Conservation (phyloP, 2,329 filamentous ascomycete species). For the Colletotrichum sp. region DNA sequence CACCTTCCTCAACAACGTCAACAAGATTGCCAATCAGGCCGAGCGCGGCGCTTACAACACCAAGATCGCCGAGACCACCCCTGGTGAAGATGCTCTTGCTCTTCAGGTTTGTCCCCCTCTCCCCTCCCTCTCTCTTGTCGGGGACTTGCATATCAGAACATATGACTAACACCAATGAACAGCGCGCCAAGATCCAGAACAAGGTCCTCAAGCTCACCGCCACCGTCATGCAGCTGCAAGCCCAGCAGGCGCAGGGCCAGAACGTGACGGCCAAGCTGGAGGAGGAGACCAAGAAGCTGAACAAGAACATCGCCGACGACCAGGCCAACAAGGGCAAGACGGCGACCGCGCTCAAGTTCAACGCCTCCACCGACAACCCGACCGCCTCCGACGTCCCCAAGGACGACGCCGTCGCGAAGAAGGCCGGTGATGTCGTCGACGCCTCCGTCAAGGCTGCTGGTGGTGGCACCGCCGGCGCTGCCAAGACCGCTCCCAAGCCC, state of each 20-base stretch:
- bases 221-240: constrained; percentile 53
- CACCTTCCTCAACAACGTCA: constrained; percentile 53
- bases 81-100: constrained; percentile 49
- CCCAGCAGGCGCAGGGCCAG: constrained; percentile 55
- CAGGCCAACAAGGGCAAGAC: constrained; percentile 49
- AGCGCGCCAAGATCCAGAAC: constrained; percentile 64
- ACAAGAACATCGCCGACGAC: constrained; percentile 57
- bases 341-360: constrained; percentile 35
- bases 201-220: constrained; percentile 63
- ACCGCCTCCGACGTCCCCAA: constrained; percentile 7
- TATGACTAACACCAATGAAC: neutral
- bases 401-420: neutral
- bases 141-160: neutral
- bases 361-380: constrained; percentile 19
- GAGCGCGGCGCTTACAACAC: constrained; percentile 58
- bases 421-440: neutral
- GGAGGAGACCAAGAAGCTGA: constrained; percentile 54
- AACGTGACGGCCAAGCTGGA: constrained; percentile 49
- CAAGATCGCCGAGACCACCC: constrained; percentile 50
- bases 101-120: constrained; percentile 40
- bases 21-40: constrained; percentile 57
- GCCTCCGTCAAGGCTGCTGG: neutral
- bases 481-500: neutral
- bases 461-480: neutral
- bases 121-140: too few species aligned